Percentiles rank a stretch among this genome's conserved stretches.
These are phyloP conservation scores for Brassica carinata DNA, from an alignment of 345 rosid genomes.

Conservation along the genomic window DNA sequence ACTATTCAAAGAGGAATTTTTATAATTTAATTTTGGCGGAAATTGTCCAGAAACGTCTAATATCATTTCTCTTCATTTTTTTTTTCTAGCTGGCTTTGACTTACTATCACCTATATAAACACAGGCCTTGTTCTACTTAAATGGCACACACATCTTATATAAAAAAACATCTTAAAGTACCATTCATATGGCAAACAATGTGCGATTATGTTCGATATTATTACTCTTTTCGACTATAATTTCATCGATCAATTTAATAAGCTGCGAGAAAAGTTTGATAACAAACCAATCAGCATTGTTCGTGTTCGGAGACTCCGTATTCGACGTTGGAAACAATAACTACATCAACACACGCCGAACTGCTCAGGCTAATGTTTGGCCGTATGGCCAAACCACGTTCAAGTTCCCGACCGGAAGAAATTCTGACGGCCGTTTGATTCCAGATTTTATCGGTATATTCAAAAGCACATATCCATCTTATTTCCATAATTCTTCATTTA, in stretches of 20 bases:
- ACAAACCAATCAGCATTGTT: slow-evolving; percentile 44
- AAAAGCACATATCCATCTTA: background rate
- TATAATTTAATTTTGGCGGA: background rate
- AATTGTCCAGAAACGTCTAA: background rate
- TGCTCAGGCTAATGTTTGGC: slow-evolving; percentile 41
- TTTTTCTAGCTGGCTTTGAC: slow-evolving; percentile 8
- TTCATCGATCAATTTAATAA: slow-evolving; percentile 8
- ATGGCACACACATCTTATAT: slow-evolving; percentile 4
- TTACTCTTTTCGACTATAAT: slow-evolving; percentile 8
- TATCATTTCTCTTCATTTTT: background rate
- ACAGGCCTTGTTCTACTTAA: background rate
- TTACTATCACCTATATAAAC: slow-evolving; percentile 1
- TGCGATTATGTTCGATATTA: background rate
- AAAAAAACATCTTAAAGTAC: background rate
- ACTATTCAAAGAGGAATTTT: slow-evolving; percentile 6
- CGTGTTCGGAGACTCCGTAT: slow-evolving; percentile 52
- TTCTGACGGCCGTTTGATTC: slow-evolving; percentile 47
- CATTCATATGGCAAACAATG: slow-evolving; percentile 18
- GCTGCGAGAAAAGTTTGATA: slow-evolving; percentile 4
- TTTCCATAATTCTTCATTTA: background rate
- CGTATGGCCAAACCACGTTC: slow-evolving; percentile 51
- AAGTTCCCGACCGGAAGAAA: slow-evolving; percentile 48
- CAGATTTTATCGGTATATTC: slow-evolving; percentile 43
- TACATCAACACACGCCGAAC: slow-evolving; percentile 38
- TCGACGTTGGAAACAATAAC: slow-evolving; percentile 55